Evolutionary conservation across 2,329 filamentous ascomycete genomes (phyloP).

Genomic region (Chrysoporthe puriensis): DNA sequence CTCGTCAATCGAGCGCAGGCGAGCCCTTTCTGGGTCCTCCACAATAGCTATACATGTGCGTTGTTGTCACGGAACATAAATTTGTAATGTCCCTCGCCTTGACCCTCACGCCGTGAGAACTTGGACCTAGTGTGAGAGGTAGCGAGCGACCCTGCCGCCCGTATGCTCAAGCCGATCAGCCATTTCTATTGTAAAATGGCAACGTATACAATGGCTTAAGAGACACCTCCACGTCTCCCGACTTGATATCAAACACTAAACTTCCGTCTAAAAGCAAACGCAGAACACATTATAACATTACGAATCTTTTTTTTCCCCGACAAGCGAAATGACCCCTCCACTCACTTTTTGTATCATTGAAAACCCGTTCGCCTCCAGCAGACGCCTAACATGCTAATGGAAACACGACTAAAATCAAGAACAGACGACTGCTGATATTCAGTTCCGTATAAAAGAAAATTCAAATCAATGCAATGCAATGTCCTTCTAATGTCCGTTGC

Average conservation of each 20-base stretch:
- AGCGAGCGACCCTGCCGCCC: not conserved
- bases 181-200: not conserved
- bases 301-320: not conserved
- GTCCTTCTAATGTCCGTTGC: not conserved
- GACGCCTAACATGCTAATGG: slow-evolving; percentile 18
- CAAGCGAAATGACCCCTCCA: not conserved
- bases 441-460: not conserved
- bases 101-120: not conserved
- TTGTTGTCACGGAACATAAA: not conserved
- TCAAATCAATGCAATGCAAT: not conserved
- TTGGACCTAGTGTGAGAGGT: not conserved
- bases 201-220: not conserved
- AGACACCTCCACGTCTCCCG: not conserved
- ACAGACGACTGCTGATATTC: slow-evolving; percentile 2
- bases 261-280: not conserved
- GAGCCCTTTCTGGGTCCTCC: not conserved
- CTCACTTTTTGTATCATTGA: not conserved
- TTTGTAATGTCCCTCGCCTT: not conserved
- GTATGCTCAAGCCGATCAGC: not conserved
- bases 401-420: not conserved
- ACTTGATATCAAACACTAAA: not conserved
- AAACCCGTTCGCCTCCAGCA: not conserved
- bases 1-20: not conserved
- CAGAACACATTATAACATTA: slow-evolving; percentile 4
- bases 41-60: not conserved